Evolutionary conservation across 805 yeast species (phyloP).

Genomic region (Maudiozyma saulgeensis): DNA sequence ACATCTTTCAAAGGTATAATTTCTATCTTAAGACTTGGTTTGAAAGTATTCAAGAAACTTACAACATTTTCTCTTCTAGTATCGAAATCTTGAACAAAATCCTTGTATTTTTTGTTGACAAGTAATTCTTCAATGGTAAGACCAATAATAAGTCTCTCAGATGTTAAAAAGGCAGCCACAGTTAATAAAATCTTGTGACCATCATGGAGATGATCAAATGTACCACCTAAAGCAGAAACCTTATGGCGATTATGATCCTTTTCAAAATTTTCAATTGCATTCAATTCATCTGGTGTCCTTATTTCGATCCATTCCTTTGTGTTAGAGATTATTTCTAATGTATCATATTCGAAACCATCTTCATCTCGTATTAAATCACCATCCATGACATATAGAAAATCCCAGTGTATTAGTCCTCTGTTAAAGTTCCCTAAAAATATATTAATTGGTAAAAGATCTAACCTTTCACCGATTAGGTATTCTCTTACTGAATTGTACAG

Average conservation of each 20-base stretch:
- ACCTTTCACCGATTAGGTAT: constrained; percentile 10
- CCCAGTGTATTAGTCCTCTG: constrained; percentile 9
- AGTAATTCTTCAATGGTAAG: constrained; percentile 70
- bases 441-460: constrained; percentile 19
- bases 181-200: constrained; percentile 86
- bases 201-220: constrained; percentile 92
- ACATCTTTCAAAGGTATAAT: constrained; percentile 66
- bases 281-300: not conserved
- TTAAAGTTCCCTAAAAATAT: constrained; percentile 14
- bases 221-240: constrained; percentile 78
- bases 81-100: constrained; percentile 50
- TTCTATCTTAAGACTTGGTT: constrained; percentile 40
- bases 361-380: not conserved
- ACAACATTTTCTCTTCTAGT: constrained; percentile 39
- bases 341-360: constrained; percentile 1
- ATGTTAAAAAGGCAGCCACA: constrained; percentile 55
- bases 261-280: not conserved
- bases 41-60: constrained; percentile 39
- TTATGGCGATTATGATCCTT: constrained; percentile 22
- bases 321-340: not conserved
- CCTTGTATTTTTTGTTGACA: constrained; percentile 63
- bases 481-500: constrained; percentile 24
- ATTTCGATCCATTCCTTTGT: not conserved
- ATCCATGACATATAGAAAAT: constrained; percentile 11
- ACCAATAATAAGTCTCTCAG: constrained; percentile 58